A percentile compares a stretch with the other conserved stretches of the same genome.
Evolutionary conservation across 352 stramenopile genomes (phyloP).

Genomic region (Phytopythium delawarense): DNA sequence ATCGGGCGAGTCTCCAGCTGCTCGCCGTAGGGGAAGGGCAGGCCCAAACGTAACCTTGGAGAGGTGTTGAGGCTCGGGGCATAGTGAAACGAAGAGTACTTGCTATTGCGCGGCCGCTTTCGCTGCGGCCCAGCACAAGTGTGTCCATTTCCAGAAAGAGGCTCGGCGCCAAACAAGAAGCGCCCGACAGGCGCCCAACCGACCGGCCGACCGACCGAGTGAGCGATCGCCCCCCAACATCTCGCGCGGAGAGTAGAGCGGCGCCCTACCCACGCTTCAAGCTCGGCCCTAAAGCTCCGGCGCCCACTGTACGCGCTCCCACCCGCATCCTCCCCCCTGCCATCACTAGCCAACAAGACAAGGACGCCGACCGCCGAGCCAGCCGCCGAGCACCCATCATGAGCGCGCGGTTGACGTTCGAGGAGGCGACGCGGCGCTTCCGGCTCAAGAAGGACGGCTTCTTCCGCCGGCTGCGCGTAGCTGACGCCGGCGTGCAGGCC

Average conservation of each 20-base stretch:
- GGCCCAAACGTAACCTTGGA: background rate
- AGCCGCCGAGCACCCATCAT: background rate
- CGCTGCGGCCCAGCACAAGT: background rate
- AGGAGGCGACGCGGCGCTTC: slow-evolving; percentile 47
- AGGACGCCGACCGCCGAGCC: background rate
- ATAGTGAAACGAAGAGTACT: background rate
- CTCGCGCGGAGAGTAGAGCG: background rate
- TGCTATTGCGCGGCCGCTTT: background rate
- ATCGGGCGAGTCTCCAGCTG: background rate
- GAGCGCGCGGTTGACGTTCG: slow-evolving; percentile 20
- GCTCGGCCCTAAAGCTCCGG: background rate
- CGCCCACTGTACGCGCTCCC: background rate
- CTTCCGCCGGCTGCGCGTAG: slow-evolving; percentile 73
- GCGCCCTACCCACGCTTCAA: background rate
- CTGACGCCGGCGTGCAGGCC: slow-evolving; percentile 53
- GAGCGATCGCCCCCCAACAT: background rate
- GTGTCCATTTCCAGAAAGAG: slow-evolving; percentile 5
- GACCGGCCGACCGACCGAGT: background rate
- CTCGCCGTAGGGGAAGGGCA: background rate
- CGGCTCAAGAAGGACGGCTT: slow-evolving; percentile 75
- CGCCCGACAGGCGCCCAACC: background rate
- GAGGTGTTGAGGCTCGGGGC: background rate
- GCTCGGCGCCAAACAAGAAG: background rate
- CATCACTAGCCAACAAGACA: background rate
- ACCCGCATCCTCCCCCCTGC: background rate